Evolutionary conservation across 768 basidiomycete genomes (phyloP), one percentile per base, ranked within the genome.

Genomic region (Erythrobasidium yunnanense): DNA sequence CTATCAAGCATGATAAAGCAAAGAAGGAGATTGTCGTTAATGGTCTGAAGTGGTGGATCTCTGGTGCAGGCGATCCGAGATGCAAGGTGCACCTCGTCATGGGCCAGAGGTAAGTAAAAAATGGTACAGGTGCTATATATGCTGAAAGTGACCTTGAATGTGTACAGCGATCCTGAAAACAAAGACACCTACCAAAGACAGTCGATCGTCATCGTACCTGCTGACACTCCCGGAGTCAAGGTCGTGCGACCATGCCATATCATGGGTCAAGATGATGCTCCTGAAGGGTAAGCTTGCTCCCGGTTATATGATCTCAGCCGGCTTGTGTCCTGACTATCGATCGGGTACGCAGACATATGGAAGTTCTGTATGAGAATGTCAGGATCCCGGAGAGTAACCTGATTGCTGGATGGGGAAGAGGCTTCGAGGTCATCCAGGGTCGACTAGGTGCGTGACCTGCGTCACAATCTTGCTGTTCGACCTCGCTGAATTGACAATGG

Each of bases 31-130:
- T 97, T 69, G 85, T 93, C 69, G 85, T 99, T 68, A 92, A 87
- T 72, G 95, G 92, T 0, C 90, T 91, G 77, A 99, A 99, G 82
- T 97, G 93, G 92, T 97, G 88, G 87, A 97, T 97, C 75, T 91
- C 89, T 29, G 92, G 92, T 54, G 93, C 92, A 5, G 91, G 91
- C 18, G 91, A 97, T 76, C 90, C 90, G 49, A 81, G 92, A 68
- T 87, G 86, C 68, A 84, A 83, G 65, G 71, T 97, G 11, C 93
- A 99, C 74, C 84, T 99, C 54, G 88, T 97, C 45, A 86, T 99
- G 81, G 93, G 91, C 56, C 88, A 90, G 79, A 70, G 50, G 57
- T 70, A 50, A n/a, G n/a, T n/a, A n/a, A n/a, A n/a, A n/a, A n/a
- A n/a, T n/a, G n/a, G n/a, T n/a, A n/a, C n/a, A n/a, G n/a, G n/a